A percentile compares a stretch with the other conserved stretches of the same genome.
phyloP scores from a whole-genome alignment of 2,329 filamentous ascomycete species.

The Cryphonectria nitschkei region DNA sequence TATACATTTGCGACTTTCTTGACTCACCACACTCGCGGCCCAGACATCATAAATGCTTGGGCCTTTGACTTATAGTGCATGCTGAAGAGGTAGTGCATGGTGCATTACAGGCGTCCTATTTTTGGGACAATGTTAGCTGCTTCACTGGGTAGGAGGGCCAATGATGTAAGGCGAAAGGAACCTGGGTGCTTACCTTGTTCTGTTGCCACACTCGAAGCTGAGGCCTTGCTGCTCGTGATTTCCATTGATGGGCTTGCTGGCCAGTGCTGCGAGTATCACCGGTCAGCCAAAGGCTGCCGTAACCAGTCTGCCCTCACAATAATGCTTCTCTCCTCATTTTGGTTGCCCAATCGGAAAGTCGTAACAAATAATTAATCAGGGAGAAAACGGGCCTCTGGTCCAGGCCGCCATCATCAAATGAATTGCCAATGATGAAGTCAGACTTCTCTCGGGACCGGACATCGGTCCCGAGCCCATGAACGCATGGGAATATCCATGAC shows the following conservation, averaged over 20 bases:
- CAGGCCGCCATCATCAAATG: neutral
- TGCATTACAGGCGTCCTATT: neutral
- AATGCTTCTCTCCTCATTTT: neutral
- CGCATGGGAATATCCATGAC: neutral
- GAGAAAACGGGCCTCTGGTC: neutral
- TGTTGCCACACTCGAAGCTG: neutral
- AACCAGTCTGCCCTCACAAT: conserved; percentile 2
- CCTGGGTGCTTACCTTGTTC: neutral
- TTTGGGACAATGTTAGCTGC: neutral
- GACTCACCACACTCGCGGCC: neutral
- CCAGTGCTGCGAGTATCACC: conserved; percentile 2
- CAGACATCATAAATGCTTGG: neutral
- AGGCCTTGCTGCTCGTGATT: neutral
- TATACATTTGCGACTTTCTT: neutral
- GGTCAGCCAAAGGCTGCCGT: neutral
- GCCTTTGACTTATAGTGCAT: neutral
- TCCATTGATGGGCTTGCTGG: neutral
- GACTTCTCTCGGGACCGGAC: neutral
- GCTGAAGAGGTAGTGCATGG: neutral
- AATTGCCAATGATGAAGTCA: conserved; percentile 2
- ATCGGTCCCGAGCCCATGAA: neutral
- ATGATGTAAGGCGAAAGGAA: neutral
- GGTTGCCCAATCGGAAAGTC: neutral
- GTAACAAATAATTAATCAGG: neutral
- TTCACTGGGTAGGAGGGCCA: neutral